Conservation (phyloP, 352 stramenopile species). For the Phytophthora cryptogea region DNA sequence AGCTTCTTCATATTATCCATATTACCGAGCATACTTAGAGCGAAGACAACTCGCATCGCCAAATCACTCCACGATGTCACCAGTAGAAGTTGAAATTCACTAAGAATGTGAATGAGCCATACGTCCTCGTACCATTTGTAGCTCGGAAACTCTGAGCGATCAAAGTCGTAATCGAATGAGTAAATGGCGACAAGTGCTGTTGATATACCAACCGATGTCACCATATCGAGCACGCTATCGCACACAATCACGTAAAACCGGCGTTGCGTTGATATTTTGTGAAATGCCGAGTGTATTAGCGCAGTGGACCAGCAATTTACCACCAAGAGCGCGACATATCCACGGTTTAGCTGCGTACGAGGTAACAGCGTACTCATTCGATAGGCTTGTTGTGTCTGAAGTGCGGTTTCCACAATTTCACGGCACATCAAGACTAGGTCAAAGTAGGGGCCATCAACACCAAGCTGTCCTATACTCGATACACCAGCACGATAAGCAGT, state of each 20-base stretch:
- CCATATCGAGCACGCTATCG: slow-evolving; percentile 29
- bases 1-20: slow-evolving; percentile 38
- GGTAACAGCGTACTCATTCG: slow-evolving; percentile 28
- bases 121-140: slow-evolving; percentile 37
- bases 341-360: slow-evolving; percentile 14
- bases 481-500: slow-evolving; percentile 5
- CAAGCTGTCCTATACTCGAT: slow-evolving; percentile 10
- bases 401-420: slow-evolving; percentile 22
- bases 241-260: slow-evolving; percentile 33
- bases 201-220: slow-evolving; percentile 34
- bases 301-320: slow-evolving; percentile 38
- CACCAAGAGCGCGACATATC: slow-evolving; percentile 27
- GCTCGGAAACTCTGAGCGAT: slow-evolving; percentile 4
- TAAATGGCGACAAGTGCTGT: slow-evolving; percentile 14
- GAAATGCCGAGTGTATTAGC: slow-evolving; percentile 12
- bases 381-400: slow-evolving; percentile 30
- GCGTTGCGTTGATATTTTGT: slow-evolving; percentile 8
- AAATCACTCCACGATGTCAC: slow-evolving; percentile 29
- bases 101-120: slow-evolving; percentile 38
- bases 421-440: slow-evolving; percentile 18
- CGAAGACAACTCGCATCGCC: slow-evolving; percentile 19
- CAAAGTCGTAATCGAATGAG: slow-evolving; percentile 23
- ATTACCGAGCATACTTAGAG: slow-evolving; percentile 19
- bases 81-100: slow-evolving; percentile 39
- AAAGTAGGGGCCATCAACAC: slow-evolving; percentile 20